Percentiles rank a stretch among this genome's conserved stretches.
These are phyloP conservation scores for Calophaca sinica DNA, from an alignment of 306 rosid genomes.

Conservation along the genomic window DNA sequence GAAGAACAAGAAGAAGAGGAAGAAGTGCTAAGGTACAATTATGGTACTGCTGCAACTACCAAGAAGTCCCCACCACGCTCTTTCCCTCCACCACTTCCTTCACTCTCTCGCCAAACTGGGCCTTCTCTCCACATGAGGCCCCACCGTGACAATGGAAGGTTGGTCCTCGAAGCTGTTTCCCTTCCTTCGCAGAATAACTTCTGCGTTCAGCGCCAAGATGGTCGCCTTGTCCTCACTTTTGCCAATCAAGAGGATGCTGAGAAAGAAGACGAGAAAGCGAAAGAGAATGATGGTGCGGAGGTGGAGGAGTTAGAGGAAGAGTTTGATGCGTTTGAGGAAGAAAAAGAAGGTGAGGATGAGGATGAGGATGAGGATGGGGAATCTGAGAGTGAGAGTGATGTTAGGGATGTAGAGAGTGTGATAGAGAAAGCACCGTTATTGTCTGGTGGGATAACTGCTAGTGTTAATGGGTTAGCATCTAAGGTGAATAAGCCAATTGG, in stretches of 20 bases:
- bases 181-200: conserved; percentile 64
- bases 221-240: conserved; percentile 81
- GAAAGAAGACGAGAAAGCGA: background rate
- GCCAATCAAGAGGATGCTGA: conserved; percentile 39
- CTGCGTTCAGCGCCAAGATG: conserved; percentile 68
- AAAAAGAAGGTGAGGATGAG: conserved; percentile 22
- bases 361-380: conserved; percentile 40
- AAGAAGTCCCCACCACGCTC: conserved; percentile 52
- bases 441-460: conserved; percentile 46
- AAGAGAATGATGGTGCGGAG: background rate
- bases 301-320: conserved; percentile 48
- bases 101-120: conserved; percentile 56
- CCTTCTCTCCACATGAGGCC: conserved; percentile 65
- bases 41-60: conserved; percentile 16
- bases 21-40: conserved; percentile 45
- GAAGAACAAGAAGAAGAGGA: conserved; percentile 34
- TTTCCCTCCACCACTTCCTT: conserved; percentile 80
- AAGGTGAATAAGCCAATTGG: conserved; percentile 60
- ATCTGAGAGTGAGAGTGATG: background rate
- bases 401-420: conserved; percentile 39
- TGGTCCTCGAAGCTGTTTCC: conserved; percentile 80
- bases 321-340: conserved; percentile 40
- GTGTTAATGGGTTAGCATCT: conserved; percentile 57
- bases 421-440: conserved; percentile 46
- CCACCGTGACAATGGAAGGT: conserved; percentile 78